Percentiles rank a stretch among this genome's conserved stretches.
Conservation (phyloP, 2,329 filamentous ascomycete genomes). For the Colletotrichum sp. region DNA sequence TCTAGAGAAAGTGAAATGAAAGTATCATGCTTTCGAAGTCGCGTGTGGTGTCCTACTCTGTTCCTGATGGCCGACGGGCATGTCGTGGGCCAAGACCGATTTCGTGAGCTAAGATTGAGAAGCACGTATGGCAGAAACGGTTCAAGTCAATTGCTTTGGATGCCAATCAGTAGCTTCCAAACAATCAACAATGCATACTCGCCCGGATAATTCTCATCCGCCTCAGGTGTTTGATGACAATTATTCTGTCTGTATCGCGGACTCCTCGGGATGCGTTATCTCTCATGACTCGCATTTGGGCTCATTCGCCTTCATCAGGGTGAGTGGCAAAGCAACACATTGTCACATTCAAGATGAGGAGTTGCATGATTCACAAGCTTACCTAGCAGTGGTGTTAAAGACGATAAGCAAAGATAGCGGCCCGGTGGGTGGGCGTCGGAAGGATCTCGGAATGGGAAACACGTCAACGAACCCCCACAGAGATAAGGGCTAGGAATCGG, state of each 20-base stretch:
- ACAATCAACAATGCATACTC: neutral
- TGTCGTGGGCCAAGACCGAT: neutral
- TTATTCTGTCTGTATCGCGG: neutral
- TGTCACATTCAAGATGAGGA: neutral
- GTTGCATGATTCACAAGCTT: neutral
- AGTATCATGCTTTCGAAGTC: neutral
- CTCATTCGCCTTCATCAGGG: neutral
- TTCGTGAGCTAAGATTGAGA: fast-evolving
- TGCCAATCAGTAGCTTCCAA: neutral
- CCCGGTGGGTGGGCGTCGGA: neutral
- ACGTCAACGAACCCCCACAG: neutral
- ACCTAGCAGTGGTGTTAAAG: neutral
- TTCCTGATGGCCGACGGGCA: neutral
- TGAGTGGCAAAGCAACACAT: neutral
- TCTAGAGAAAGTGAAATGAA: neutral
- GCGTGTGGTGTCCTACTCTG: fast-evolving
- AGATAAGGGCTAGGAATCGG: neutral
- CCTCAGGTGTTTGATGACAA: neutral
- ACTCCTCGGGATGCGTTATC: neutral
- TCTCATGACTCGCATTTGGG: neutral
- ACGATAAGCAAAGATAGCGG: neutral
- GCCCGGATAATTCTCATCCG: neutral
- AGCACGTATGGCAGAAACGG: neutral
- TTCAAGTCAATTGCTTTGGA: neutral
- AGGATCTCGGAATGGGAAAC: neutral